phyloP scores from a whole-genome alignment of 192 early-diverging fungal genomes.

The Dimargaris cristalligena region DNA sequence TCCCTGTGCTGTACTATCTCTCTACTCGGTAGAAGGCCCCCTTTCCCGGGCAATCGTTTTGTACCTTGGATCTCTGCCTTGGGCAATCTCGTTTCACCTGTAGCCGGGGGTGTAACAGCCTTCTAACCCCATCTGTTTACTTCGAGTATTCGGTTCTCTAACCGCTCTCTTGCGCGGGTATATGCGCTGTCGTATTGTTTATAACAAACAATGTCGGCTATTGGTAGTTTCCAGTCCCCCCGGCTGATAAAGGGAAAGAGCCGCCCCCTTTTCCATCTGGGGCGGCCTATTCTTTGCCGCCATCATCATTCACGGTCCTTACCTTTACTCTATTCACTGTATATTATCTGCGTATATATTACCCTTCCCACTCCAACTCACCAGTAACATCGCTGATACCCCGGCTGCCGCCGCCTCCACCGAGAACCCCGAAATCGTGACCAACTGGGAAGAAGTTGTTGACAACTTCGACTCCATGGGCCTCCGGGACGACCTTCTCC shows the following conservation, averaged over 20 bases:
- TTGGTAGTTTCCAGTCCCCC: no score
- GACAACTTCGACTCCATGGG: conserved; percentile 95
- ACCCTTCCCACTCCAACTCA: background rate
- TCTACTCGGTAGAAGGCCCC: background rate
- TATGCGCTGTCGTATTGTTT: background rate
- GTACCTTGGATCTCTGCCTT: background rate
- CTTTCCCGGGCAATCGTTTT: background rate
- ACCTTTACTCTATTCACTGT: background rate
- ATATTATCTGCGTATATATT: background rate
- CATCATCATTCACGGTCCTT: background rate
- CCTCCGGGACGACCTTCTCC: conserved; percentile 75
- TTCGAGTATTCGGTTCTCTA: background rate
- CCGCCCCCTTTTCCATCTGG: background rate
- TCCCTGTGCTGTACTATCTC: background rate
- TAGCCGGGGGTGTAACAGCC: background rate
- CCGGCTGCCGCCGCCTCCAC: background rate
- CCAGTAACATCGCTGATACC: background rate
- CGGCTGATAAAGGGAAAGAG: background rate
- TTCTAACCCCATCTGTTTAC: background rate
- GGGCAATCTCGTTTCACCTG: background rate
- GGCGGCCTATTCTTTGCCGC: background rate
- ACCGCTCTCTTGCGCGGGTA: background rate
- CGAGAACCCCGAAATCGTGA: conserved; percentile 26
- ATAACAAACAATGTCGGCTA: background rate
- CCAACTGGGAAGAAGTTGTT: conserved; percentile 90